A percentile compares a stretch with the other conserved stretches of the same genome.
These are phyloP conservation scores for Thielaviopsis cerberus DNA, from an alignment of 2,329 filamentous ascomycete genomes.

Conservation along the genomic window DNA sequence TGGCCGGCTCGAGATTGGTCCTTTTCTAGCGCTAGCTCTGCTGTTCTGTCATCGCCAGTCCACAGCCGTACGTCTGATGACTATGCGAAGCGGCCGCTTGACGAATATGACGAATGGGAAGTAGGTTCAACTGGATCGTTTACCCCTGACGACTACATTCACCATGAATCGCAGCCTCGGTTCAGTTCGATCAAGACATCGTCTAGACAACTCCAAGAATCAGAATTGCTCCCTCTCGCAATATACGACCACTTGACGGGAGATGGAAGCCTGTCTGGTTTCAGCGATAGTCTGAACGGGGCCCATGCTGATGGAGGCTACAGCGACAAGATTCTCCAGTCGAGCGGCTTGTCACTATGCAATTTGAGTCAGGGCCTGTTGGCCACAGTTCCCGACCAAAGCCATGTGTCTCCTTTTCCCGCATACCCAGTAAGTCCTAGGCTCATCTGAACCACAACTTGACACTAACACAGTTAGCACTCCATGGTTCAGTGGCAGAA, in stretches of 20 bases:
- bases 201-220: neutral
- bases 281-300: neutral
- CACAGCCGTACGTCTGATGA: neutral
- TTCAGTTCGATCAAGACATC: neutral
- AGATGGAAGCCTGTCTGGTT: neutral
- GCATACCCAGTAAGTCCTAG: neutral
- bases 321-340: neutral
- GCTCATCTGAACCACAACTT: neutral
- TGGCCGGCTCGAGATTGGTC: neutral
- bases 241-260: neutral
- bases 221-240: neutral
- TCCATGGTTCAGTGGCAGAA: neutral
- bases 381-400: neutral
- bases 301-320: neutral
- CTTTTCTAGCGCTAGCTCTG: neutral
- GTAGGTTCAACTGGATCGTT: conserved; percentile 6
- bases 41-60: neutral
- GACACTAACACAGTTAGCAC: neutral
- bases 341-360: neutral
- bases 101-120: conserved; percentile 4
- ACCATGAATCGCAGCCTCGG: neutral
- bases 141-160: conserved; percentile 9
- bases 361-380: neutral
- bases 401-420: neutral
- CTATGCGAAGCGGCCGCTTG: neutral